Base-by-base conservation (phyloP, 2,329 filamentous ascomycete genomes). In the Emydomyces testavorans region DNA sequence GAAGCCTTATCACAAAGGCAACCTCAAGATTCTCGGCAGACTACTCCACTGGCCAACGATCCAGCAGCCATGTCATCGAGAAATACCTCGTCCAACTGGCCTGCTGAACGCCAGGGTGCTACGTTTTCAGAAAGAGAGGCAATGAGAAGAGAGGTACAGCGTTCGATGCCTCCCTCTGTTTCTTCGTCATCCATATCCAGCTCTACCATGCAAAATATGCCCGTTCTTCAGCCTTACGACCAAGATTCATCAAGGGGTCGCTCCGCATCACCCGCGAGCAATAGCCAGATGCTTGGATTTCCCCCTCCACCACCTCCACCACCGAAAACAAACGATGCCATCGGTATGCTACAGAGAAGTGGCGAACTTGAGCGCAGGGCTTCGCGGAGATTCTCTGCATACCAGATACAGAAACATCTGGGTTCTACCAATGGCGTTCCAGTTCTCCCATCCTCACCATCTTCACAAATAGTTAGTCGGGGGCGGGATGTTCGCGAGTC, bases 341-440 rank as follows among this genome's bases (percentile, higher is more conserved):
- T 98, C 45, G 87, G 87, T 41, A 88, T 89, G 43, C 67, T 98
- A 55, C 92, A 96, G 66, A 80, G 88, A 65, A 89, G 89, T 28
- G 90, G 90, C 16, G 89, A 95, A 56, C 71, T 98, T 42, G 92
- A 98, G 67, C 79, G 92, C 61, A 78, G 92, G 62, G 92, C 92
- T 0, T 98, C 92, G 11, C 77, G 90, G 56, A 76, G 92, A 59
- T 98, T 96, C 62, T 96, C 92, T 1, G 85, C 88, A 46, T 98
- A 96, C 62, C 92, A 98, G 61, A 94, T 98, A 56, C 86, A 87
- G 38, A 96, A 95, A 62, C 88, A 94, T 58, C 72, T 96, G 1
- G 90, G 90, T 8, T 77, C 80, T 13, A 82, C 83, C 32, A 88
- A 82, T 65, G 87, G 85, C 16, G 82, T 96, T 13, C 87, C 89